phyloP scores from a whole-genome alignment of 192 early-diverging fungal genomes.

The Phlyctochytrium arcticum region DNA sequence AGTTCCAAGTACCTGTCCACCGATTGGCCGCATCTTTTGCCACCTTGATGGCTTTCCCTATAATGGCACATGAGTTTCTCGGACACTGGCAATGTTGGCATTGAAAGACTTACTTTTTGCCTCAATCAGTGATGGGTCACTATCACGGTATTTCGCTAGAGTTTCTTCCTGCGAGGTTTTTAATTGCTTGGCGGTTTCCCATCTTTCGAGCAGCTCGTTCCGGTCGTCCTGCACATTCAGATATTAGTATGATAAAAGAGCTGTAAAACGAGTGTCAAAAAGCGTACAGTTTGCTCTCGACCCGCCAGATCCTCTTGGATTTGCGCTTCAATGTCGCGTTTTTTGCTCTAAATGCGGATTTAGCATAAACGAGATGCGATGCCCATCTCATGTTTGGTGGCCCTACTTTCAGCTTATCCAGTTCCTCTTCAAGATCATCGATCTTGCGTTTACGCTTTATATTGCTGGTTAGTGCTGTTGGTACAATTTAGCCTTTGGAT shows the following conservation, averaged over 20 bases:
- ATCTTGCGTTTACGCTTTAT: slow-evolving; percentile 49
- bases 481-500: not conserved
- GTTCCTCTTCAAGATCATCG: slow-evolving; percentile 44
- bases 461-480: not conserved
- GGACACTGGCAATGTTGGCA: not conserved
- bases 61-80: not conserved
- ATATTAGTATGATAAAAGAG: too few species aligned
- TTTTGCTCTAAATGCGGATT: not conserved
- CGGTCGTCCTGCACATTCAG: too few species aligned
- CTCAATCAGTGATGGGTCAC: slow-evolving; percentile 69
- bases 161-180: slow-evolving; percentile 39
- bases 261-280: too few species aligned
- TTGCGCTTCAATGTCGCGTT: slow-evolving; percentile 43
- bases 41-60: slow-evolving; percentile 52
- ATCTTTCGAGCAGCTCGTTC: too few species aligned
- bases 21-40: slow-evolving; percentile 76
- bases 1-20: slow-evolving; percentile 65
- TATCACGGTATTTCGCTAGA: slow-evolving; percentile 65
- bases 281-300: too few species aligned
- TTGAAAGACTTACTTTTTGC: slow-evolving; percentile 46
- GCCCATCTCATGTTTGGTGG: too few species aligned
- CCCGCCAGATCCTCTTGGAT: too few species aligned
- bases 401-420: slow-evolving; percentile 27
- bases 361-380: too few species aligned
- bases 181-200: too few species aligned